Percentiles rank a stretch among this genome's conserved stretches.
Evolutionary conservation across 2,329 filamentous ascomycete genomes (phyloP).

Genomic region (Colletotrichum ledebouriae): DNA sequence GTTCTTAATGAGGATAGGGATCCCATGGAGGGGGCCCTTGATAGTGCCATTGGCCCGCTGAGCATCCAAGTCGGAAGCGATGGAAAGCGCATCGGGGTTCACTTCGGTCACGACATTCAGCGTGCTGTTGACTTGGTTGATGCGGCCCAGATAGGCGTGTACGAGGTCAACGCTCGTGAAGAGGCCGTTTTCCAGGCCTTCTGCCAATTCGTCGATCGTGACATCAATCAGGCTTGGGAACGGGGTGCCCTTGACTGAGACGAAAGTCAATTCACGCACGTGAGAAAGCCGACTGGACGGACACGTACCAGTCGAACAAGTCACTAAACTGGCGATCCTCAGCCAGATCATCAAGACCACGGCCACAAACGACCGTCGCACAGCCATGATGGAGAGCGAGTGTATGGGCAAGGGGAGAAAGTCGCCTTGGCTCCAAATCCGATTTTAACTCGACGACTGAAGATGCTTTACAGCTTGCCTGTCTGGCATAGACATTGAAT

Average conservation of each 20-base stretch:
- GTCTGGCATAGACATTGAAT: not conserved
- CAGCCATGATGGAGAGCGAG: constrained; percentile 5
- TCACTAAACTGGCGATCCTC: constrained; percentile 9
- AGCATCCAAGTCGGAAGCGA: constrained; percentile 50
- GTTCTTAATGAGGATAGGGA: constrained; percentile 75
- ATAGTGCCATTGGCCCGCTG: constrained; percentile 48
- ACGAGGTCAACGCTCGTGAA: constrained; percentile 56
- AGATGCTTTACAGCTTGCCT: not conserved
- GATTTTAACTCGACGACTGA: not conserved
- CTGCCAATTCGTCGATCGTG: constrained; percentile 51
- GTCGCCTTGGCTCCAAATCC: too few species aligned
- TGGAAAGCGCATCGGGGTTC: constrained; percentile 52
- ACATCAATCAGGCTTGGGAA: constrained; percentile 53
- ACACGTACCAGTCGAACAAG: constrained; percentile 29
- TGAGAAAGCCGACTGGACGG: not conserved
- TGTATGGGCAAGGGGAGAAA: not conserved
- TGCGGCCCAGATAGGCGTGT: constrained; percentile 47
- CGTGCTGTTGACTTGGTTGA: constrained; percentile 45
- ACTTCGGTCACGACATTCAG: constrained; percentile 53
- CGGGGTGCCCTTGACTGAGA: constrained; percentile 24
- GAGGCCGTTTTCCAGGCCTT: constrained; percentile 49
- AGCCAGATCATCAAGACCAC: constrained; percentile 30
- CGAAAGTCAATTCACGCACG: constrained; percentile 1
- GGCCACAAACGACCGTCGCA: not conserved
- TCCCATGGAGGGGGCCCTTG: constrained; percentile 68